These are phyloP conservation scores for Debaryomyces hansenii DNA, from an alignment of 805 yeast genomes.

Conservation along the genomic window DNA sequence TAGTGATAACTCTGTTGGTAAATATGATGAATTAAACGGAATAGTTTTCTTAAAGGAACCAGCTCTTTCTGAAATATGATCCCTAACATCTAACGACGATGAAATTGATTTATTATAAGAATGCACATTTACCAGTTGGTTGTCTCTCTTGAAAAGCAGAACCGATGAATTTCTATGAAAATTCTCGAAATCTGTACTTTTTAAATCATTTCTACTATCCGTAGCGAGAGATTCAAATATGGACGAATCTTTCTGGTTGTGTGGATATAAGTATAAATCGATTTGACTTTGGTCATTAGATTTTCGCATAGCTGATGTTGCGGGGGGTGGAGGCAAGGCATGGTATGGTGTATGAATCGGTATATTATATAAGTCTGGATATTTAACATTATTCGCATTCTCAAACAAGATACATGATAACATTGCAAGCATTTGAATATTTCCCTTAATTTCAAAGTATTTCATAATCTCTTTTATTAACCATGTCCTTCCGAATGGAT, in stretches of 20 bases:
- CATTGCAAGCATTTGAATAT: slow-evolving; percentile 90
- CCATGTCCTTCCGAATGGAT: slow-evolving; percentile 74
- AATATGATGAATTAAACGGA: neutral
- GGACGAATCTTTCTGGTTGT: neutral
- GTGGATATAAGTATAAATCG: neutral
- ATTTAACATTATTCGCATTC: slow-evolving; percentile 24
- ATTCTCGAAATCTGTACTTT: neutral
- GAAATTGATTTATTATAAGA: slow-evolving; percentile 16
- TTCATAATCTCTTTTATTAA: slow-evolving; percentile 58
- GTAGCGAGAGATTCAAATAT: slow-evolving; percentile 2
- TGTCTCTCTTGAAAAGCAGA: neutral
- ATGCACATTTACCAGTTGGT: neutral
- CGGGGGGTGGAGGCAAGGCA: slow-evolving; percentile 31
- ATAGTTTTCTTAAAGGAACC: slow-evolving; percentile 5
- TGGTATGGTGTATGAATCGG: slow-evolving; percentile 51
- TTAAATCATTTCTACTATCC: neutral
- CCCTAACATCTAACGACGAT: slow-evolving; percentile 17
- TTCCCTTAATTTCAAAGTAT: slow-evolving; percentile 62
- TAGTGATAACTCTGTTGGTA: neutral
- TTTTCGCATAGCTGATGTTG: slow-evolving; percentile 8
- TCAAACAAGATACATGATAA: slow-evolving; percentile 69
- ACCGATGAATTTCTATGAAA: neutral
- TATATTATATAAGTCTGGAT: slow-evolving; percentile 23
- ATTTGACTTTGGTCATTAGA: slow-evolving; percentile 3
- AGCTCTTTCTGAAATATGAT: slow-evolving; percentile 17